Conservation (phyloP, 257 asterid species). For the Nicotiana paniculata region DNA sequence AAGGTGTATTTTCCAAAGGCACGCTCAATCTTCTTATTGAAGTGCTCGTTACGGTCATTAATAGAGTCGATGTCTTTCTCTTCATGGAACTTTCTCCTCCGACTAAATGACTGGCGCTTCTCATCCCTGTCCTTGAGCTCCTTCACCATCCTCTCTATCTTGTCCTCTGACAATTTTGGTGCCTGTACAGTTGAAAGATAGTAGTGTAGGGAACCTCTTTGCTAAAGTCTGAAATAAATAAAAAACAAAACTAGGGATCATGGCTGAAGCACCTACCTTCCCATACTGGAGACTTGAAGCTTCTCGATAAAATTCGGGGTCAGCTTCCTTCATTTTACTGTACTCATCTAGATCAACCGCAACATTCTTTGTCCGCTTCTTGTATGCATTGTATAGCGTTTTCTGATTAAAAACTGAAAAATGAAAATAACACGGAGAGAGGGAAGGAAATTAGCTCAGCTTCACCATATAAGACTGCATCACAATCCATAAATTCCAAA, state of each 20-base stretch:
- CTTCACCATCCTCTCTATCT: slow-evolving; percentile 83
- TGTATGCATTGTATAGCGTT: slow-evolving; percentile 78
- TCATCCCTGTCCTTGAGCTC: slow-evolving; percentile 85
- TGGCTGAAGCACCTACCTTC: slow-evolving; percentile 39
- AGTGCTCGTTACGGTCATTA: slow-evolving; percentile 81
- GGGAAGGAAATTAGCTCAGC: not conserved
- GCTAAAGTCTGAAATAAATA: not conserved
- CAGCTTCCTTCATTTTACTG: slow-evolving; percentile 74
- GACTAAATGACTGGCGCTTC: slow-evolving; percentile 72
- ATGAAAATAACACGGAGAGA: not conserved
- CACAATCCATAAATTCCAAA: not conserved
- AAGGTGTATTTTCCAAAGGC: slow-evolving; percentile 89
- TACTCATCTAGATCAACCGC: slow-evolving; percentile 65
- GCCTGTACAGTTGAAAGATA: slow-evolving; percentile 37
- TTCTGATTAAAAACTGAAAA: slow-evolving; percentile 77
- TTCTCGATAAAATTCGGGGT: slow-evolving; percentile 88
- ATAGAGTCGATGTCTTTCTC: slow-evolving; percentile 97
- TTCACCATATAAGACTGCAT: not conserved
- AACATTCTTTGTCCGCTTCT: slow-evolving; percentile 69
- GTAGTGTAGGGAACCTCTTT: not conserved
- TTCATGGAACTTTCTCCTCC: slow-evolving; percentile 91
- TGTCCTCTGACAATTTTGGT: slow-evolving; percentile 61
- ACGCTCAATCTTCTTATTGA: slow-evolving; percentile 91
- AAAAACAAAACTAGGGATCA: not conserved
- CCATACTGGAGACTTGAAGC: slow-evolving; percentile 99